Base-by-base conservation (phyloP, 331 rosid species). In the Acacia pycnantha region DNA sequence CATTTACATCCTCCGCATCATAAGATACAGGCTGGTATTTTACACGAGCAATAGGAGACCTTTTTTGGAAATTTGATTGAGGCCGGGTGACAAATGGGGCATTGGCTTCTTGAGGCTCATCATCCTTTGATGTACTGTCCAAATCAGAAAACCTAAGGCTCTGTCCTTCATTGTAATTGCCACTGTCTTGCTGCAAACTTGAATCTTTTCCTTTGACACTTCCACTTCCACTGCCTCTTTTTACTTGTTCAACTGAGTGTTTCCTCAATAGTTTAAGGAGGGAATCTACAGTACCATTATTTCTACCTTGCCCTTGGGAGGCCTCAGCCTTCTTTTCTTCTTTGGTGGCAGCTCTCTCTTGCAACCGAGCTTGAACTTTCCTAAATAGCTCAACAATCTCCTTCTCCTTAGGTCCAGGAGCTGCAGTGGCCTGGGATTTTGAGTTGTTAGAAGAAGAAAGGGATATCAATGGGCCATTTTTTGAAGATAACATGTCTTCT, bases 381-480 rank as follows among this genome's bases (percentile, higher is more conserved):
- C 91, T 84, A 82, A 92, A 90, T 62, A 92, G 88, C 84, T 87
- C 93, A 44, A 90, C 92, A 68, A 90, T 90, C 83, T 92, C 95
- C 79, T 89, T 88, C 86, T 90, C 97, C 82, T 88, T 92, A 6
- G 93, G 91, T 62, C 97, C 94, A 50, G 95, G 97, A 65, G 88
- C 80, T 67, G 90, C 88, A 71, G 90, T 88, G 59, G 91, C 89
- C 75, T 89, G 89, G 22, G 83, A 85, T 78, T 90, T 92, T 15
- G 91, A 74, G 78, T 77, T 82, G 79, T 76, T 85, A 0, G 90
- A 87, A 19, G 76, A 44, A 43, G 76, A 71, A 46, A 85, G 84
- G 40, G 93, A 86, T 79, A 78, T 77, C 33, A 81, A 53, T 29
- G 90, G 88, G 24, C 94, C 94, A 68, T 92, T 88, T 76, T 88